Evolutionary conservation across 768 basidiomycete species (phyloP).

Genomic region (Lactifluus echinatus): DNA sequence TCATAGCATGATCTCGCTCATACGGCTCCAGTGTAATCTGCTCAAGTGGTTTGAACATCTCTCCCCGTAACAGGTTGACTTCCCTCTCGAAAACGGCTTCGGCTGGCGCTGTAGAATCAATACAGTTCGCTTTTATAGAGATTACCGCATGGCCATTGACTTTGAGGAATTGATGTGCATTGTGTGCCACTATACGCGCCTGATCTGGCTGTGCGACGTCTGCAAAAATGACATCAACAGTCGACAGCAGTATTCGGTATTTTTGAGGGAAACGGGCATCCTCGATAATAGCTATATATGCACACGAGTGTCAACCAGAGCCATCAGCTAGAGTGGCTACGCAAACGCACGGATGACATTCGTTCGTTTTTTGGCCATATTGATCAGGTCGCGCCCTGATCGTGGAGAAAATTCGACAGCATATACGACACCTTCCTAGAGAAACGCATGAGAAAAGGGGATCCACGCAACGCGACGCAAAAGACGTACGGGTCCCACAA

Average conservation of each 20-base stretch:
- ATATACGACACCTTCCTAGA: conserved; percentile 89
- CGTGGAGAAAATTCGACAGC: conserved; percentile 97
- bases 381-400: conserved; percentile 94
- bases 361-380: conserved; percentile 99
- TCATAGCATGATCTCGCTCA: conserved; percentile 87
- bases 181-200: conserved; percentile 89
- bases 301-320: not conserved
- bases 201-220: conserved; percentile 99
- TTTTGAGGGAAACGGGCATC: conserved; percentile 94
- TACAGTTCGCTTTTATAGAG: conserved; percentile 98
- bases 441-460: conserved; percentile 10
- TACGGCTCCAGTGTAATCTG: conserved; percentile 94
- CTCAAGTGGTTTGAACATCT: conserved; percentile 87
- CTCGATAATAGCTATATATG: conserved; percentile 76
- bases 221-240: conserved; percentile 96
- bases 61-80: conserved; percentile 68
- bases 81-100: conserved; percentile 86
- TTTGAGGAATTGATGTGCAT: conserved; percentile 94
- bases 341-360: conserved; percentile 91
- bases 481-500: conserved; percentile 81
- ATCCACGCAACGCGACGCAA: not conserved
- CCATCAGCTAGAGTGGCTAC: not conserved
- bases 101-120: conserved; percentile 91
- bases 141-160: conserved; percentile 88
- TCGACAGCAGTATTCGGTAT: conserved; percentile 93